Percentiles rank a stretch among this genome's conserved stretches.
phyloP scores from a whole-genome alignment of 306 rosid species.

The Quercus dentata region DNA sequence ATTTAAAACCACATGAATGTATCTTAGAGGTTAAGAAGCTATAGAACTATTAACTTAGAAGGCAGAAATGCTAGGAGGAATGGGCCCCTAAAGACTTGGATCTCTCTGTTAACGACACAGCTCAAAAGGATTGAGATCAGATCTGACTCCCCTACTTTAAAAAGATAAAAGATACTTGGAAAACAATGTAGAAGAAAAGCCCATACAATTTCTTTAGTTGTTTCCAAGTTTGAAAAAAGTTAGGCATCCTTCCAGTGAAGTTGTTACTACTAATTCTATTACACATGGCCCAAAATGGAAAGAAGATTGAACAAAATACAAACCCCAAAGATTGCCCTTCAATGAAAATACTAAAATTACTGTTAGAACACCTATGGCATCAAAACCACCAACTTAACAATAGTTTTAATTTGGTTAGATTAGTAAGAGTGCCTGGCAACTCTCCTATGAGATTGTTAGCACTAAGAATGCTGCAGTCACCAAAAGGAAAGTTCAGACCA shows the following conservation, averaged over 20 bases:
- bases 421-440: conserved; percentile 10
- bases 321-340: background rate
- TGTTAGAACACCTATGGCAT: background rate
- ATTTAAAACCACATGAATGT: background rate
- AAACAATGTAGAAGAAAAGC: conserved; percentile 19
- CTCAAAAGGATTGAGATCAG: background rate
- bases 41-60: background rate
- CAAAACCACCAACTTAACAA: conserved; percentile 11
- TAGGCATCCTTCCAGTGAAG: conserved; percentile 31
- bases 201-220: conserved; percentile 8
- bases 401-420: background rate
- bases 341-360: background rate
- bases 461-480: conserved; percentile 13
- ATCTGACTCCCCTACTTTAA: background rate
- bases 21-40: background rate
- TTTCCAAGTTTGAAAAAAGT: conserved; percentile 10
- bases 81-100: conserved; percentile 21
- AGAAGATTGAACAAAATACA: background rate
- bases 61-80: conserved; percentile 21
- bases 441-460: conserved; percentile 24
- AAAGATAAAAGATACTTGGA: background rate
- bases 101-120: conserved; percentile 14
- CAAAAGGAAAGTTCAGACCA: background rate
- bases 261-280: conserved; percentile 29
- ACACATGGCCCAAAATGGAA: background rate